Conservation (phyloP, 2,329 filamentous ascomycete genomes). For the Rutstroemia sp. region DNA sequence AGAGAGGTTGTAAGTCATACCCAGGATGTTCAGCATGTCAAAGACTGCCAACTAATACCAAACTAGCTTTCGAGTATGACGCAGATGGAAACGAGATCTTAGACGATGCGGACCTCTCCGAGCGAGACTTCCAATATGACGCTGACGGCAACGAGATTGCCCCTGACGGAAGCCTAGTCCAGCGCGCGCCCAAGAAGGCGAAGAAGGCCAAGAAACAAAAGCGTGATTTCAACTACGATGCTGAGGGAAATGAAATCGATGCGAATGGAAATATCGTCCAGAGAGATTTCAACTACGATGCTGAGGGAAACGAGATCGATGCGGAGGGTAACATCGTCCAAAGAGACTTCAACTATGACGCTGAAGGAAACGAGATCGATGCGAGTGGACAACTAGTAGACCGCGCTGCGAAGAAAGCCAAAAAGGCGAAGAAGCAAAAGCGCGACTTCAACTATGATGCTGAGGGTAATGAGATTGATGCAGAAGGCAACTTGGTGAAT, state of each 20-base stretch:
- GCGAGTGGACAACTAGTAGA: not conserved
- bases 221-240: conserved; percentile 8
- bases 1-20: not conserved
- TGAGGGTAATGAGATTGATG: not conserved
- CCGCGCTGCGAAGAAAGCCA: not conserved
- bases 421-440: not conserved
- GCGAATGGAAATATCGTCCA: not conserved
- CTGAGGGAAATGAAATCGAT: conserved; percentile 11
- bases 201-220: not conserved
- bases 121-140: conserved; percentile 5
- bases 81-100: no score
- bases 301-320: not conserved
- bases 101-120: no score
- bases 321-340: not conserved
- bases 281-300: not conserved
- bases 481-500: not conserved
- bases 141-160: conserved; percentile 14
- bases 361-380: not conserved
- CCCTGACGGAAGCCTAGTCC: not conserved
- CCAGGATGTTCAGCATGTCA: no score
- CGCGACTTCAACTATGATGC: not conserved
- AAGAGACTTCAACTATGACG: not conserved
- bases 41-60: no score
- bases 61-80: no score
- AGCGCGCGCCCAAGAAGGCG: not conserved